Percentiles rank a stretch among this genome's conserved stretches.
Evolutionary conservation across 306 rosid species (phyloP).

Genomic region (Parietaria judaica): DNA sequence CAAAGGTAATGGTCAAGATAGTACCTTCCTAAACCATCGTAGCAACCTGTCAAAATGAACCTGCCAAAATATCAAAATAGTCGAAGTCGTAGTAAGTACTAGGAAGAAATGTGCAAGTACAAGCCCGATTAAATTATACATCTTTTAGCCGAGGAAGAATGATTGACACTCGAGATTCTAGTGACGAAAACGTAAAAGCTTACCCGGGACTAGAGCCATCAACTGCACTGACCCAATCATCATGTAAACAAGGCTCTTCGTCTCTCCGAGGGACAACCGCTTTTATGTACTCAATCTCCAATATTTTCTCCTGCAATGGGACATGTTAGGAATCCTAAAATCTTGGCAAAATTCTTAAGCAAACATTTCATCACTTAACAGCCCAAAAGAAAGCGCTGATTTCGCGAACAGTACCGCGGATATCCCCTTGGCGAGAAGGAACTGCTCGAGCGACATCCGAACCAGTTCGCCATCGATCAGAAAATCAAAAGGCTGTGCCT

Average conservation of each 20-base stretch:
- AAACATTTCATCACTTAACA: neutral
- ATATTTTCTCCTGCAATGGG: slow-evolving; percentile 49
- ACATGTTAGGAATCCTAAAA: slow-evolving; percentile 1
- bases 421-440: slow-evolving; percentile 77
- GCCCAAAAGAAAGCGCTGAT: neutral
- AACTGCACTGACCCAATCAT: slow-evolving; percentile 96
- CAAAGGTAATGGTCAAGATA: neutral
- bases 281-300: slow-evolving; percentile 75
- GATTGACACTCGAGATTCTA: no score
- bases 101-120: neutral
- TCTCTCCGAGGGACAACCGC: slow-evolving; percentile 75
- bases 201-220: slow-evolving; percentile 86
- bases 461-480: slow-evolving; percentile 78
- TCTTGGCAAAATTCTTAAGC: neutral
- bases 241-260: slow-evolving; percentile 75
- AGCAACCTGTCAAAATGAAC: slow-evolving; percentile 91
- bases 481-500: slow-evolving; percentile 73
- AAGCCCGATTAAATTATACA: neutral
- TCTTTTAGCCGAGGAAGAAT: no score
- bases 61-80: slow-evolving; percentile 38
- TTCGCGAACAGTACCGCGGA: slow-evolving; percentile 46
- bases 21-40: slow-evolving; percentile 89
- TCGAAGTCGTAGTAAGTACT: neutral
- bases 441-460: slow-evolving; percentile 77
- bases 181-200: slow-evolving; percentile 3